phyloP scores from a whole-genome alignment of 2,329 filamentous ascomycete species.

The Akanthomyces muscarius region DNA sequence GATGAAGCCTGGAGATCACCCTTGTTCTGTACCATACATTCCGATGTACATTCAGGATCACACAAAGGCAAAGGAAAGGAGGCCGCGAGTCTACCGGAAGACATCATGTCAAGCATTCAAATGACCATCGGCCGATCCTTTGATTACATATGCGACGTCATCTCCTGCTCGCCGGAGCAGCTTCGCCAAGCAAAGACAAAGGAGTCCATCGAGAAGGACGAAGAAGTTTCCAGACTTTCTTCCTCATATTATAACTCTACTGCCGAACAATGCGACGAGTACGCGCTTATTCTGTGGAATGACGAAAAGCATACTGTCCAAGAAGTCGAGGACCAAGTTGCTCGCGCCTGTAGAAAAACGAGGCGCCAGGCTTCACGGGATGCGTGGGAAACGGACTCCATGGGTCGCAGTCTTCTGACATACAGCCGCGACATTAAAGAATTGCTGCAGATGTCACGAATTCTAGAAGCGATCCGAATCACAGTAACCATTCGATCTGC shows the following conservation, averaged over 20 bases:
- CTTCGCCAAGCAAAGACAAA: conserved; percentile 79
- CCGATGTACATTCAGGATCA: conserved; percentile 48
- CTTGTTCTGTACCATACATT: conserved; percentile 91
- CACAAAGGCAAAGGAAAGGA: conserved; percentile 60
- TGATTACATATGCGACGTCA: conserved; percentile 96
- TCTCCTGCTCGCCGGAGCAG: conserved; percentile 96
- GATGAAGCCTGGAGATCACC: conserved; percentile 88
- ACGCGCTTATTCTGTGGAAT: conserved; percentile 88
- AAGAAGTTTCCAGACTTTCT: conserved; percentile 70
- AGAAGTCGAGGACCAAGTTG: conserved; percentile 87
- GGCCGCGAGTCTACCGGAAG: conserved; percentile 61
- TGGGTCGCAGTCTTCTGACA: conserved; percentile 81
- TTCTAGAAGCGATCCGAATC: conserved; percentile 92
- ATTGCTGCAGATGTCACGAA: conserved; percentile 72
- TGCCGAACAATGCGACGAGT: conserved; percentile 52
- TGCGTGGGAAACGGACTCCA: conserved; percentile 83
- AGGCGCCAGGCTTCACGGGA: conserved; percentile 64
- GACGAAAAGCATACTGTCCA: conserved; percentile 96
- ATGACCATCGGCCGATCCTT: conserved; percentile 82
- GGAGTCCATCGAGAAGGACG: conserved; percentile 76
- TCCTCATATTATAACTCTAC: conserved; percentile 65
- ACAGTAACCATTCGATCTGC: conserved; percentile 93
- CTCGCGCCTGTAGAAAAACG: conserved; percentile 76
- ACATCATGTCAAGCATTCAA: conserved; percentile 71
- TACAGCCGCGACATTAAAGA: conserved; percentile 68